These are phyloP conservation scores for Lepiota brunneoincarnata DNA, from an alignment of 768 basidiomycete species.

Conservation along the genomic window DNA sequence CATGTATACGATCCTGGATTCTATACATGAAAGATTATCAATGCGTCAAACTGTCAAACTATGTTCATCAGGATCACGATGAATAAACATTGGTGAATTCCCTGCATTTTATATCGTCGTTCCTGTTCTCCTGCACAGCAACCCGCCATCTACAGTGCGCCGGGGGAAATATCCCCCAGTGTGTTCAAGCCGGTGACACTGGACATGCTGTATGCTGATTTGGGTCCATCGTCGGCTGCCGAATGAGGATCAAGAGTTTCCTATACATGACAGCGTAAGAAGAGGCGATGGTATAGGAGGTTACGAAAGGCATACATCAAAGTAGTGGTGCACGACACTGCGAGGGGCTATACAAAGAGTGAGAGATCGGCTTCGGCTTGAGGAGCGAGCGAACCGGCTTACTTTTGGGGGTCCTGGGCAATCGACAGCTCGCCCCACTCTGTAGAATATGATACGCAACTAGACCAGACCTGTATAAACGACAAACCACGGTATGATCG, in stretches of 20 bases:
- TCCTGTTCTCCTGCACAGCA: not conserved
- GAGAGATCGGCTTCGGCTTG: not conserved
- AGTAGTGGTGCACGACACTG: constrained; percentile 87
- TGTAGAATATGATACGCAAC: constrained; percentile 92
- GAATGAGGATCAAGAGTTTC: constrained; percentile 73
- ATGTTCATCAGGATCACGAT: no score
- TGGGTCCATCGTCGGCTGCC: constrained; percentile 71
- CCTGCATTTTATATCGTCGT: not conserved
- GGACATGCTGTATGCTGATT: constrained; percentile 58
- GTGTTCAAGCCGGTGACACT: constrained; percentile 55
- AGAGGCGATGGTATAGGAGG: not conserved
- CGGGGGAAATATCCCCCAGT: constrained; percentile 68
- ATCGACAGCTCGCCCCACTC: constrained; percentile 81
- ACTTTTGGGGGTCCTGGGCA: constrained; percentile 95
- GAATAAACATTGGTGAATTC: no score
- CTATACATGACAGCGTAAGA: constrained; percentile 30
- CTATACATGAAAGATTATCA: no score
- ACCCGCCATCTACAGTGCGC: constrained; percentile 48
- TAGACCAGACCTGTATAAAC: constrained; percentile 59
- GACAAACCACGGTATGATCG: not conserved
- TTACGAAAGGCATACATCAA: constrained; percentile 61
- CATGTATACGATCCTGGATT: no score
- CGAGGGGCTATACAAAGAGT: constrained; percentile 62
- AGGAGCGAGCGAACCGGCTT: constrained; percentile 27
- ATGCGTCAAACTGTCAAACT: no score